These are phyloP conservation scores for Ostreobium quekettii DNA, from an alignment of 139 green algal species.

Conservation along the genomic window DNA sequence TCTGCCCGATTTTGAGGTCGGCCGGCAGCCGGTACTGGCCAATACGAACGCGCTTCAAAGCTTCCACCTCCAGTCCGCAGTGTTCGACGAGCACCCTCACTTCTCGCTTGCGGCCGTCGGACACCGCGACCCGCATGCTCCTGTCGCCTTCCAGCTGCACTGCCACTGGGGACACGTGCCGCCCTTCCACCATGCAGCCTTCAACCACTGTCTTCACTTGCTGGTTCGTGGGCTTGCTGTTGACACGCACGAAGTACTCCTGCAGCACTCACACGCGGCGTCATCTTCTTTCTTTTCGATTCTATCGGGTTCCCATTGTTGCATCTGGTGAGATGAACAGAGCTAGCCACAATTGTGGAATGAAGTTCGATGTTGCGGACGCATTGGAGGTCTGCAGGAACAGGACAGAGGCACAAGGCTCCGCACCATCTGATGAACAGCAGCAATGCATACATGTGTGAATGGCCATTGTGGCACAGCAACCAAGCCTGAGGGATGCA, in stretches of 20 bases:
- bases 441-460: too few species aligned
- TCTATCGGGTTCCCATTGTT: too few species aligned
- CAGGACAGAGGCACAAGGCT: too few species aligned
- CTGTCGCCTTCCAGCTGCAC: conserved; percentile 26
- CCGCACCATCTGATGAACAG: too few species aligned
- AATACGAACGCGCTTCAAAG: conserved; percentile 68
- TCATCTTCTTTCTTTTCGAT: too few species aligned
- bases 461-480: too few species aligned
- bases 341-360: too few species aligned
- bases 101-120: conserved; percentile 79
- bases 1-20: conserved; percentile 47
- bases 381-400: too few species aligned
- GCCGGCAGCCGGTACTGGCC: conserved; percentile 66
- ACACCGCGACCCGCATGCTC: conserved; percentile 56
- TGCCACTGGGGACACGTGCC: conserved; percentile 35
- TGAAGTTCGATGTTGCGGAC: too few species aligned
- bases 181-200: conserved; percentile 46
- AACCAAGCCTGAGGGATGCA: too few species aligned
- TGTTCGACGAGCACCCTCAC: conserved; percentile 58
- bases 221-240: conserved; percentile 22
- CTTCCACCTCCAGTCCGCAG: conserved; percentile 60
- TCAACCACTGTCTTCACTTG: conserved; percentile 39
- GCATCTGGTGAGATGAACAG: too few species aligned
- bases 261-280: conserved; percentile 14
- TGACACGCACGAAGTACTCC: conserved; percentile 65